Evolutionary conservation across 75 land plant species (phyloP).

Genomic region (Chamaecyparis obtusa): DNA sequence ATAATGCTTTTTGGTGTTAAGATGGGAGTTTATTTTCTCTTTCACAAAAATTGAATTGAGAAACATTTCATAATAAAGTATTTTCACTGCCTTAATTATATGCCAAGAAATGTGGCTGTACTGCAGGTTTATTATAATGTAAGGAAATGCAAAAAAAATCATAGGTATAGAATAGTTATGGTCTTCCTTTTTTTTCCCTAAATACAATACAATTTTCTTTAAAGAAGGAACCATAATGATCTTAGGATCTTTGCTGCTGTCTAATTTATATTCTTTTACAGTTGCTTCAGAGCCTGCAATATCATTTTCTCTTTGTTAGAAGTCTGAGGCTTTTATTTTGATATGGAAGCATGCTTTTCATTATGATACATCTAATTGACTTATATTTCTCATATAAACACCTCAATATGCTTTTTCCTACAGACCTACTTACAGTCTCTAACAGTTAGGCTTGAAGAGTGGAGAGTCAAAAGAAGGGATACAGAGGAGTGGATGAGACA

Average conservation of each 20-base stretch:
- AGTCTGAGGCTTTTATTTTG: slow-evolving; percentile 8
- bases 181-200: neutral
- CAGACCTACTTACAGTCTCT: slow-evolving; percentile 83
- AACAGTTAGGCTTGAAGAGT: slow-evolving; percentile 75
- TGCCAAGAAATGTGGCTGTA: neutral
- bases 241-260: neutral
- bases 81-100: neutral
- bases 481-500: slow-evolving; percentile 95
- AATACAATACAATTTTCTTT: neutral
- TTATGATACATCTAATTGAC: neutral
- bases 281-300: neutral
- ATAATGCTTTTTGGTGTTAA: neutral
- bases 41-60: neutral
- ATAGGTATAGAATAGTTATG: neutral
- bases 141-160: neutral
- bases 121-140: neutral
- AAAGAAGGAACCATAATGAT: neutral
- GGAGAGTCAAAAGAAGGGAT: slow-evolving; percentile 78
- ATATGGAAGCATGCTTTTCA: neutral
- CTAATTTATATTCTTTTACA: neutral
- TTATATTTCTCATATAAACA: neutral
- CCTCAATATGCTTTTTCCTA: slow-evolving; percentile 6
- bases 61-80: neutral
- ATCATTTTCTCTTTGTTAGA: neutral
- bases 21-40: neutral